Percentiles rank a stretch among this genome's conserved stretches.
These are phyloP conservation scores for Plasmodium adleri DNA, from an alignment of 169 alveolate species.

Conservation along the genomic window DNA sequence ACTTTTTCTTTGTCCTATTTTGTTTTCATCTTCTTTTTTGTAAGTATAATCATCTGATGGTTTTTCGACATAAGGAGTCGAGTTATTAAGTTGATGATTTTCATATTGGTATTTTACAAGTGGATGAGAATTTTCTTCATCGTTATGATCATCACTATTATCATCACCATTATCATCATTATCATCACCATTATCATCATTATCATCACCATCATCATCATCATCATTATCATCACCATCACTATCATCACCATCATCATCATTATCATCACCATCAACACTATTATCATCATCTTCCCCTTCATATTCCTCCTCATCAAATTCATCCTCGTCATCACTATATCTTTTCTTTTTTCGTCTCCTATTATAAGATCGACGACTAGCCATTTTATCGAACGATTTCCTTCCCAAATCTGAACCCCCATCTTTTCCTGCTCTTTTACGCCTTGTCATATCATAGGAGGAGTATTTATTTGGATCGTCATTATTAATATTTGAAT, in stretches of 20 bases:
- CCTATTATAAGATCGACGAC: too few relatives aligned
- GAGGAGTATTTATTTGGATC: not conserved
- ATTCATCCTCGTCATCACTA: not conserved
- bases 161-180: not conserved
- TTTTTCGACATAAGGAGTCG: too few relatives aligned
- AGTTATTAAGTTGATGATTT: too few relatives aligned
- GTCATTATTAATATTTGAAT: not conserved
- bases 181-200: not conserved
- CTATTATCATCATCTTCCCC: slow-evolving; percentile 13
- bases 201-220: not conserved
- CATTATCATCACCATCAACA: not conserved
- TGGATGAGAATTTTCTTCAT: too few relatives aligned
- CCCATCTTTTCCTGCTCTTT: slow-evolving; percentile 8
- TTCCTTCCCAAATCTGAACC: too few relatives aligned
- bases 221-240: not conserved
- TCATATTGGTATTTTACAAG: too few relatives aligned
- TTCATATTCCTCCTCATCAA: slow-evolving; percentile 8
- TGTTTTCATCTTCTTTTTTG: not conserved
- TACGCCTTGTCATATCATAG: not conserved
- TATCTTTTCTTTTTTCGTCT: not conserved
- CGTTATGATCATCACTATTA: not conserved
- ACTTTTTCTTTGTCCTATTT: not conserved
- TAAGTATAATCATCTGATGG: not conserved
- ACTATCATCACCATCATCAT: slow-evolving; percentile 3
- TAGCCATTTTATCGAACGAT: too few relatives aligned